These are phyloP conservation scores for Moricandia arvensis DNA, from an alignment of 345 rosid genomes.

Conservation along the genomic window DNA sequence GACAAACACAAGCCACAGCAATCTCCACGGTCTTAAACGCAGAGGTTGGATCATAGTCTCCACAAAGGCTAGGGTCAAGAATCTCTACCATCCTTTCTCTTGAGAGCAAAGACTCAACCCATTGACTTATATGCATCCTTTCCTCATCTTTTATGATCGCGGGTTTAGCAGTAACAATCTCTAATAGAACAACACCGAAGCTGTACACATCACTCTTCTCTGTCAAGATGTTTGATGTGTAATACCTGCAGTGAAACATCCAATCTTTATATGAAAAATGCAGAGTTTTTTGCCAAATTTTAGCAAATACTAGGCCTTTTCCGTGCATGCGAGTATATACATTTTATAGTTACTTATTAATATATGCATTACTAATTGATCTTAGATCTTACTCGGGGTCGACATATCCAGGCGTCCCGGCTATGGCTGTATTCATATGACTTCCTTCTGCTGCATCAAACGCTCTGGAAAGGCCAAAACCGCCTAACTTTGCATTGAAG, in stretches of 20 bases:
- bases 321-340: no score
- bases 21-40: slow-evolving; percentile 47
- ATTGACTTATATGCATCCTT: slow-evolving; percentile 39
- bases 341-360: no score
- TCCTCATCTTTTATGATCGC: slow-evolving; percentile 35
- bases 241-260: slow-evolving; percentile 27
- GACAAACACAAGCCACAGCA: slow-evolving; percentile 47
- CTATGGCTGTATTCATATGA: slow-evolving; percentile 39
- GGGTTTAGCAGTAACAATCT: slow-evolving; percentile 49
- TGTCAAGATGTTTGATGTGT: slow-evolving; percentile 41
- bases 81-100: slow-evolving; percentile 44
- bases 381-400: slow-evolving; percentile 72
- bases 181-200: slow-evolving; percentile 54
- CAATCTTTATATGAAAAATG: not conserved
- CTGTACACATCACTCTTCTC: slow-evolving; percentile 64
- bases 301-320: no score
- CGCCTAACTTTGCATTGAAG: slow-evolving; percentile 58
- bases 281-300: no score
- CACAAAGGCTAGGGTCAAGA: slow-evolving; percentile 49
- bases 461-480: slow-evolving; percentile 57
- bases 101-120: slow-evolving; percentile 42
- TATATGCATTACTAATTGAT: no score
- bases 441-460: slow-evolving; percentile 44
- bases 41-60: slow-evolving; percentile 42
- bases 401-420: slow-evolving; percentile 58